Base-by-base conservation (phyloP, 768 basidiomycete genomes). In the Panaeolus papilionaceus region DNA sequence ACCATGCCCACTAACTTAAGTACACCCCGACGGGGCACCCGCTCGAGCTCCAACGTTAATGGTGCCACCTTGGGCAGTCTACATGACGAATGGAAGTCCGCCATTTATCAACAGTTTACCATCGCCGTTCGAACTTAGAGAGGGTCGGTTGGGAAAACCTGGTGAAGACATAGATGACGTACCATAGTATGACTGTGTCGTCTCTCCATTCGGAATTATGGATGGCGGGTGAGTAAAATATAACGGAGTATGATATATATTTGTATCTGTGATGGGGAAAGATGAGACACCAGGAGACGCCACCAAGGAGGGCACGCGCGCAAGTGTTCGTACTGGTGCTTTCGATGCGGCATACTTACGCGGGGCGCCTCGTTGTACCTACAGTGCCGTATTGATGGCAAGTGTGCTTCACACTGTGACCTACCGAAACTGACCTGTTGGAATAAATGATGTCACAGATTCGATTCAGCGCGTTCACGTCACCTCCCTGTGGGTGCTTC, bases 131-230 rank as follows among this genome's bases (percentile, higher is more conserved):
- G 23, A 26, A 7, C 5, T 51, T 18, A 18, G 23, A 9, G 49
- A 51, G 23, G 49, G 23, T 9, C 49, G 23, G 23, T 51, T 5
- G 33, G 49, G 23, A 14, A 26, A 51, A 28, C 26, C 3, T 39
- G 68, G 69, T 18, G 26, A 71, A 1, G 45, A 61, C 0, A 47
- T 47, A 10, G 63, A 63, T 0, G 12, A 70, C 45, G 62, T 67
- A 0, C 58, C 23, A 23, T 23, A 63, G 39, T 73, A 70, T 42
- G 72, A 74, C 62, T 74, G 73, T 64, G 71, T 71, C 64, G 73
- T 74, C 39, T 74, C 73, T 3, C 73, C 72, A 9, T 74, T 71
- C 38, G 73, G 69, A 11, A 64, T 65, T 4, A 39, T 74, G 58
- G 73, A 74, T 16, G 73, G 73, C 11, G 69, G 72, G 73, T 72